Percentiles rank a stretch among this genome's conserved stretches.
These are phyloP conservation scores for Saccharomyces pastorianus DNA, from an alignment of 1,139 yeast genomes.

Conservation along the genomic window DNA sequence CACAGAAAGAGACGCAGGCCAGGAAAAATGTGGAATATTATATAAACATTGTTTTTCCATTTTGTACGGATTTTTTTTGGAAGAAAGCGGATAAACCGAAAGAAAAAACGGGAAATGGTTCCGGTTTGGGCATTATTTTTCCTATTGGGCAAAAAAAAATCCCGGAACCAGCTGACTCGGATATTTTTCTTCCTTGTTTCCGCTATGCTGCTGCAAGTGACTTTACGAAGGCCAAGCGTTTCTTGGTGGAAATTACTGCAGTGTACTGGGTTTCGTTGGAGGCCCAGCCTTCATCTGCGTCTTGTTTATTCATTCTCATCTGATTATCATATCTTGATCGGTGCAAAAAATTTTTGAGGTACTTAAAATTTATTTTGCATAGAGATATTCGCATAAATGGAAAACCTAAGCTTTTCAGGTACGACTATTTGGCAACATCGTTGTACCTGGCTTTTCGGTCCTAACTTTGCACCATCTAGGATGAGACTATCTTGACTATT, in stretches of 20 bases:
- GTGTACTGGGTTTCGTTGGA: not conserved
- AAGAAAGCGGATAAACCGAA: not conserved
- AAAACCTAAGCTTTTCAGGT: not conserved
- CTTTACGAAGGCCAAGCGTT: not conserved
- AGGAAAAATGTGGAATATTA: constrained; percentile 1
- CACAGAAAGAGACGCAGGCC: not conserved
- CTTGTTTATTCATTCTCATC: not conserved
- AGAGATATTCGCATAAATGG: not conserved
- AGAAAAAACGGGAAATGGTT: not conserved
- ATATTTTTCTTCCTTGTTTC: not conserved
- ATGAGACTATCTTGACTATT: not conserved
- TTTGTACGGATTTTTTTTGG: not conserved
- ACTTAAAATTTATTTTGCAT: not conserved
- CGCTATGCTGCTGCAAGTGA: not conserved
- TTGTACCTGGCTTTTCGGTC: not conserved
- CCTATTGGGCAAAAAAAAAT: not conserved
- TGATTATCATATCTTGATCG: not conserved
- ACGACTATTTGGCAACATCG: not conserved
- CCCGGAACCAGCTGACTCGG: not conserved
- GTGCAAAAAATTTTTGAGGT: not conserved
- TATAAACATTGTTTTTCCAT: not conserved
- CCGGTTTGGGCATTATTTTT: not conserved
- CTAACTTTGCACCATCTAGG: not conserved
- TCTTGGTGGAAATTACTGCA: not conserved
- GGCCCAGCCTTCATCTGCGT: not conserved